Evolutionary conservation across 1,284 basidiomycete genomes (phyloP).

Genomic region (Ustilago crameri): DNA sequence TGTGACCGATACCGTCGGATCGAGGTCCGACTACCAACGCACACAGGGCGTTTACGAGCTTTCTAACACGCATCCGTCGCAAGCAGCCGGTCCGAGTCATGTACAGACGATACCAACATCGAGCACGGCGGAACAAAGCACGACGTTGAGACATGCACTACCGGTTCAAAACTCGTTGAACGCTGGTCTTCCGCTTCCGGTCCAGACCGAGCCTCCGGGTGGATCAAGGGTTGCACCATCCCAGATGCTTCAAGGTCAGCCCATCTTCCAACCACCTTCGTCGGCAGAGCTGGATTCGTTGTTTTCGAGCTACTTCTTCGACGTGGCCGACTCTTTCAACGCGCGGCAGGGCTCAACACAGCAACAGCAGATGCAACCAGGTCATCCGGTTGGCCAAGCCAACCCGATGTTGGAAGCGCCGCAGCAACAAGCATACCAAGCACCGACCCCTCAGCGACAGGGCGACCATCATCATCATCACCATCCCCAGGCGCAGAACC

Average conservation of each 20-base stretch:
- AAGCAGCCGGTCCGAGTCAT: slow-evolving; percentile 1
- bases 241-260: slow-evolving; percentile 32
- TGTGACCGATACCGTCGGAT: not conserved
- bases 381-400: not conserved
- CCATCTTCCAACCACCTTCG: slow-evolving; percentile 44
- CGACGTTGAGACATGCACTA: slow-evolving; percentile 13
- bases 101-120: not conserved
- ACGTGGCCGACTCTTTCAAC: slow-evolving; percentile 36
- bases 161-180: slow-evolving; percentile 1
- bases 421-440: slow-evolving; percentile 1
- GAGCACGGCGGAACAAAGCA: slow-evolving; percentile 1
- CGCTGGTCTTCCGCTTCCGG: slow-evolving; percentile 6
- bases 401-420: slow-evolving; percentile 1
- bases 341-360: slow-evolving; percentile 5
- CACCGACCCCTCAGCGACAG: not conserved
- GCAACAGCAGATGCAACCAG: slow-evolving; percentile 5
- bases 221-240: slow-evolving; percentile 12
- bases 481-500: not conserved
- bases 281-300: slow-evolving; percentile 51
- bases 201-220: slow-evolving; percentile 5
- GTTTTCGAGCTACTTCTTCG: slow-evolving; percentile 51
- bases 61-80: too few species aligned
- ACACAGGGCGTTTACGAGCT: too few species aligned
- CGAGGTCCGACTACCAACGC: not conserved
- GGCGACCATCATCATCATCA: not conserved